These are phyloP conservation scores for Lycium ferocissimum DNA, from an alignment of 257 asterid genomes.

Conservation along the genomic window DNA sequence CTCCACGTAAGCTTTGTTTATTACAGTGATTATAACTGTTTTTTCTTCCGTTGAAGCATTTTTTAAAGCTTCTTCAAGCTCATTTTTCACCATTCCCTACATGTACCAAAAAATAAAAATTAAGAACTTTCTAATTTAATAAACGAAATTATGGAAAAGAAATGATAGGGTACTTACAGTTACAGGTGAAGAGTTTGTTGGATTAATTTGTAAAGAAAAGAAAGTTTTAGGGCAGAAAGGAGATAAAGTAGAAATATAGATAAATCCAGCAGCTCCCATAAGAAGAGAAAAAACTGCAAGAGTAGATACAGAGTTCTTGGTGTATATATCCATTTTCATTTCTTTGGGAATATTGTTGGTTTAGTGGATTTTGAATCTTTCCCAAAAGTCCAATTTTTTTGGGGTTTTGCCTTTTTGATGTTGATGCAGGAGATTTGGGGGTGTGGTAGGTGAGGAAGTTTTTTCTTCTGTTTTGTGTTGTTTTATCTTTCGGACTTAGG, in stretches of 20 bases:
- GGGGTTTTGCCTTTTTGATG: background rate
- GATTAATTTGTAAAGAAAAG: background rate
- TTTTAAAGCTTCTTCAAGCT: constrained; percentile 50
- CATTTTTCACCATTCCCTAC: constrained; percentile 38
- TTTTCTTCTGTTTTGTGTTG: background rate
- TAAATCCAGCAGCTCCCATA: constrained; percentile 25
- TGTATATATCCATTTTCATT: constrained; percentile 39
- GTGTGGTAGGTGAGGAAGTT: background rate
- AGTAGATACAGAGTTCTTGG: constrained; percentile 43
- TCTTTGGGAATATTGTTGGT: background rate
- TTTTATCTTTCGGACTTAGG: background rate
- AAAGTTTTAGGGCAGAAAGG: constrained; percentile 33
- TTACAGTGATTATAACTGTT: constrained; percentile 64
- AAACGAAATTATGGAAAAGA: background rate
- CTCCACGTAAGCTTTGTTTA: constrained; percentile 74
- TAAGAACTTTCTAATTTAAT: background rate
- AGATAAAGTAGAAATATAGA: constrained; percentile 42
- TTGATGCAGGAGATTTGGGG: background rate
- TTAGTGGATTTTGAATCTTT: background rate
- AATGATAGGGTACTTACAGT: constrained; percentile 26
- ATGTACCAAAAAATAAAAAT: background rate
- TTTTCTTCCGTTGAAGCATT: constrained; percentile 61
- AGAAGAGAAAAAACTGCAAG: constrained; percentile 44
- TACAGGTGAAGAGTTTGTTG: background rate
- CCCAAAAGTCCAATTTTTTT: background rate